phyloP scores from a whole-genome alignment of 164 flowering plant species.

The Amborella trichopoda region DNA sequence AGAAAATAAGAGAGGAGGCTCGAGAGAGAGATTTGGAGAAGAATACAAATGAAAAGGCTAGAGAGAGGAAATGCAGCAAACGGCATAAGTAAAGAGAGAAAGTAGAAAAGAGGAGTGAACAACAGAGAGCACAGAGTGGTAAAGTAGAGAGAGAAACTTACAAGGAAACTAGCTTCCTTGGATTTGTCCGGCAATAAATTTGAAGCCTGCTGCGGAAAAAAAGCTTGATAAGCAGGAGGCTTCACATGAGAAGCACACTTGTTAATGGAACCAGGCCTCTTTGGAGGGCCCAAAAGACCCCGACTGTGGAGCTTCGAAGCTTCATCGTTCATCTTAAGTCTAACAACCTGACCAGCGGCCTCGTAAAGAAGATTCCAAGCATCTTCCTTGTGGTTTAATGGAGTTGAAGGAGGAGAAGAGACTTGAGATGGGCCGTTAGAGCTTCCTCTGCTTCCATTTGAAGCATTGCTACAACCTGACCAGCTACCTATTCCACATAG shows the following conservation, averaged over 20 bases:
- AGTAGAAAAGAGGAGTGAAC: no score
- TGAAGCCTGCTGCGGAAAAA: slow-evolving; percentile 28
- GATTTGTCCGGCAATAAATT: no score
- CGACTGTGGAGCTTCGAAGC: slow-evolving; percentile 3
- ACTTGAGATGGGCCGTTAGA: slow-evolving; percentile 27
- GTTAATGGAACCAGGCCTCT: no score
- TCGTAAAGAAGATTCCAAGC: slow-evolving; percentile 53
- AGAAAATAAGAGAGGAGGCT: no score
- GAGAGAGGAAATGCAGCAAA: no score
- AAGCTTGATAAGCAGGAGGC: slow-evolving; percentile 19
- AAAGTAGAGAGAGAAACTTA: no score
- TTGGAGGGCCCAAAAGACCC: slow-evolving; percentile 22
- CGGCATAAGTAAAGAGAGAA: no score
- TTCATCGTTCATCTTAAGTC: slow-evolving; percentile 34
- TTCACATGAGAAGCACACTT: no score
- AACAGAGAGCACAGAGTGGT: no score
- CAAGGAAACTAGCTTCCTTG: no score
- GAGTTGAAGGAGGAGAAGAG: slow-evolving; percentile 30
- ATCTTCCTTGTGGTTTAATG: slow-evolving; percentile 10
- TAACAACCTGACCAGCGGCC: slow-evolving; percentile 57
- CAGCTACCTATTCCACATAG: slow-evolving; percentile 32
- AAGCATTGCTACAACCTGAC: slow-evolving; percentile 24
- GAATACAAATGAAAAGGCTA: no score
- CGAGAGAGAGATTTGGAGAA: no score
- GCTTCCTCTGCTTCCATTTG: slow-evolving; percentile 32